Conservation (phyloP, 1,284 basidiomycete species). For the Puccinia novopanici region DNA sequence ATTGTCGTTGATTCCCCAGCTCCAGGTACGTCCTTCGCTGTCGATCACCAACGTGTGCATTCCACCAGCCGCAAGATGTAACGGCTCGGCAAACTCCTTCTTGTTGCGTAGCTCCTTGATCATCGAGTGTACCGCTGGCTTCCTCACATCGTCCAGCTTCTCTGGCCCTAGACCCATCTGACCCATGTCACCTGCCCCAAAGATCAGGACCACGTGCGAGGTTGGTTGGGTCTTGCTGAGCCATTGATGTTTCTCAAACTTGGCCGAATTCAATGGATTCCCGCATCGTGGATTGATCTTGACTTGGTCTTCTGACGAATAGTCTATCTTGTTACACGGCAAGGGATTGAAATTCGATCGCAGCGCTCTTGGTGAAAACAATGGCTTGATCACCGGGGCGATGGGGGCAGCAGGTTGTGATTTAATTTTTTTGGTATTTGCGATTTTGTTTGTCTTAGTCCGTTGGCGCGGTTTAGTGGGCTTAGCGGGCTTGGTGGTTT, state of each 20-base stretch:
- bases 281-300: slow-evolving; percentile 29
- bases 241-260: slow-evolving; percentile 24
- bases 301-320: slow-evolving; percentile 6
- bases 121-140: slow-evolving; percentile 29
- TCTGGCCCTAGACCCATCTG: slow-evolving; percentile 44
- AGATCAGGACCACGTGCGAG: slow-evolving; percentile 21
- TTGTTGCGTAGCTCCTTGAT: slow-evolving; percentile 17
- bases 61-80: slow-evolving; percentile 68
- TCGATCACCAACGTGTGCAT: slow-evolving; percentile 82
- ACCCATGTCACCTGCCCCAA: slow-evolving; percentile 47
- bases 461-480: not conserved
- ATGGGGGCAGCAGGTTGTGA: not conserved
- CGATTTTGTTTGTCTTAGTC: not conserved
- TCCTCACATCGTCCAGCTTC: slow-evolving; percentile 39
- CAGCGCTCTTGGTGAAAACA: slow-evolving; percentile 42
- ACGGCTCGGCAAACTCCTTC: not conserved
- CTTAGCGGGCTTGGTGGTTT: not conserved
- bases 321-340: slow-evolving; percentile 10
- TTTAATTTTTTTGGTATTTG: not conserved
- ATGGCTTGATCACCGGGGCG: too few relatives aligned
- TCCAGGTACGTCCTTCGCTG: slow-evolving; percentile 72
- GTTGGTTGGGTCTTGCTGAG: not conserved
- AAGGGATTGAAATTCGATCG: slow-evolving; percentile 46
- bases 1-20: slow-evolving; percentile 81
- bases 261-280: slow-evolving; percentile 38